Evolutionary conservation across 1,139 yeast species (phyloP), one percentile per base, ranked within the genome.

Genomic region (Lodderomyces theae): DNA sequence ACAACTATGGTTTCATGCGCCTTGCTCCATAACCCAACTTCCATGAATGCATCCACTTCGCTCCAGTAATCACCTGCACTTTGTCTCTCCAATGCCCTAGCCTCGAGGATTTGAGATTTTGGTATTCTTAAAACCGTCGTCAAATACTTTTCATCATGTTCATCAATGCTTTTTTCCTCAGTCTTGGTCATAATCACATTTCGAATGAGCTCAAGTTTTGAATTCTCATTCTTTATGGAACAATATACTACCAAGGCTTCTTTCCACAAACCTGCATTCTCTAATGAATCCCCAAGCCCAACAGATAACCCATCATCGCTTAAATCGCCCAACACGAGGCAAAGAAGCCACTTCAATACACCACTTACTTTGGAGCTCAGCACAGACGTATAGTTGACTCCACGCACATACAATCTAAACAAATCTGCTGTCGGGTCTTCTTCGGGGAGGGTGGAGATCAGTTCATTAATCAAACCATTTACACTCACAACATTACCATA

Each of bases 161-260:
- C 43, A 7, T 56, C 48, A n/a, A 43, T 44, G 10, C 63, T 57
- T 30, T 82, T 63, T 2, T 59, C 54, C 22, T 64, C 60, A 31
- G 82, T 72, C 40, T 81, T 74, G 3, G 63, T 55, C 5, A 74
- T 69, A 2, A 87, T 55, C 18, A 82, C 55, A 2, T 62, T 54
- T 23, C 75, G 66, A 3, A 82, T 69, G 9, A 58, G 56, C 5
- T 58, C 53, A 43, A 66, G 59, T 2, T 77, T 70, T 1, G 63
- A 53, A 3, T 53, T 57, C 46, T 80, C 82, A 46, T 70, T 60
- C 2, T 54, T 49, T 21, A 83, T 54, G 53, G 81, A 85, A 11
- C 82, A 65, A 38, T 75, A 66, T 1, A 84, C 80, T 54, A 74
- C 84, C 2, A 85, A 48, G 0, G 92, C 74, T 51, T 84, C 86